These are phyloP conservation scores for Lizanozyma gosingica DNA, from an alignment of 1,139 yeast species.

Conservation along the genomic window DNA sequence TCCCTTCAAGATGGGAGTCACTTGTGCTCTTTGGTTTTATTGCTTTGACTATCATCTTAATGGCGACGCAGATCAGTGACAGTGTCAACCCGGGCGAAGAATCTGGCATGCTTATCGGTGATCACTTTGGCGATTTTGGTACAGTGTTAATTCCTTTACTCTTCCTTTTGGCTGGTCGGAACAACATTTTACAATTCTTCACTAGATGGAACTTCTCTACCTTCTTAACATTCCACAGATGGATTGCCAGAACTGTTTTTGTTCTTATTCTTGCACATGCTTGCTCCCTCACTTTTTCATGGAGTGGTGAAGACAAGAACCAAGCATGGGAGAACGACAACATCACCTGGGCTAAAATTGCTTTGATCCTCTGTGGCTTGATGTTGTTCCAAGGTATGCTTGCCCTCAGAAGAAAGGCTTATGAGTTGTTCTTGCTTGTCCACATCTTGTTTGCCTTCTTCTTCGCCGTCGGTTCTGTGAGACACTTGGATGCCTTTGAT, in stretches of 20 bases:
- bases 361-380: slow-evolving; percentile 13
- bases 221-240: slow-evolving; percentile 49
- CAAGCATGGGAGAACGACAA: slow-evolving; percentile 33
- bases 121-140: background rate
- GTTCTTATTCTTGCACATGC: slow-evolving; percentile 32
- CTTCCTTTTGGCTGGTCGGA: slow-evolving; percentile 53
- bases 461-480: slow-evolving; percentile 37
- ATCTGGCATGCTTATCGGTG: background rate
- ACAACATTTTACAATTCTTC: slow-evolving; percentile 44
- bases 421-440: slow-evolving; percentile 35
- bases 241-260: slow-evolving; percentile 46
- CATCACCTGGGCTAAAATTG: slow-evolving; percentile 29
- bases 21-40: background rate
- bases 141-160: slow-evolving; percentile 32
- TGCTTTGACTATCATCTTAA: background rate
- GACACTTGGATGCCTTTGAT: slow-evolving; percentile 21
- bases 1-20: background rate
- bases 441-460: slow-evolving; percentile 34
- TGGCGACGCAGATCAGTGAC: background rate
- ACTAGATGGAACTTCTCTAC: slow-evolving; percentile 57
- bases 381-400: slow-evolving; percentile 17
- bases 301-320: slow-evolving; percentile 27
- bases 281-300: slow-evolving; percentile 24
- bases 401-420: slow-evolving; percentile 25
- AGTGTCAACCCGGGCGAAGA: background rate